A percentile compares a stretch with the other conserved stretches of the same genome.
phyloP scores from a whole-genome alignment of 1,284 basidiomycete species.

The Marasmius sp. region DNA sequence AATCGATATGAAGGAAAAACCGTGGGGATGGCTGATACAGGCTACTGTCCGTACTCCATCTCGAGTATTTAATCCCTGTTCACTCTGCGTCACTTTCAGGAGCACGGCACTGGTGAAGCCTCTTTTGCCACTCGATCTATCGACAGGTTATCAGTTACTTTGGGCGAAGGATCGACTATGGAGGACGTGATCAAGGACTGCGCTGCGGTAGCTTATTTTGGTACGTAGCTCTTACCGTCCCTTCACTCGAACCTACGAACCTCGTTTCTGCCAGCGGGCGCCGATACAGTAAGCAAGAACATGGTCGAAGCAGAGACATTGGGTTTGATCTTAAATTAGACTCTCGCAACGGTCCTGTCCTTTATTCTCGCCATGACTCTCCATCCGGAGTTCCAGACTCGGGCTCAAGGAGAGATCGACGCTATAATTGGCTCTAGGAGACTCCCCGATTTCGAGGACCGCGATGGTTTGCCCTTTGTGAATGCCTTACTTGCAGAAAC shows the following conservation, averaged over 20 bases:
- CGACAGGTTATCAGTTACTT: neutral
- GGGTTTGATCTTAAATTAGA: conserved; percentile 11
- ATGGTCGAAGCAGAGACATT: neutral
- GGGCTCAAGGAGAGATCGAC: conserved; percentile 34
- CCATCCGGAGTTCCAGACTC: conserved; percentile 24
- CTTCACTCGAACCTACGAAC: neutral
- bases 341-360: conserved; percentile 19
- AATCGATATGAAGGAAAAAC: too few relatives aligned
- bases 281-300: conserved; percentile 14
- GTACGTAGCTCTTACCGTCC: neutral
- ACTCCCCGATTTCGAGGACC: conserved; percentile 35
- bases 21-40: too few relatives aligned
- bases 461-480: conserved; percentile 29
- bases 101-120: neutral
- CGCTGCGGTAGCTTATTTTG: neutral
- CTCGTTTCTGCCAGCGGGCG: conserved; percentile 4
- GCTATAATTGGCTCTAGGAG: conserved; percentile 27
- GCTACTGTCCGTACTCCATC: too few relatives aligned
- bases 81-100: neutral
- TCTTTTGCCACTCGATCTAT: neutral
- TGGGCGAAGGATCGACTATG: neutral
- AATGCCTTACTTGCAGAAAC: conserved; percentile 23
- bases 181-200: neutral
- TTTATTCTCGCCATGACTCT: conserved; percentile 28
- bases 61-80: too few relatives aligned